These are phyloP conservation scores for Leccinum holopus DNA, from an alignment of 1,284 basidiomycete species.

Conservation along the genomic window DNA sequence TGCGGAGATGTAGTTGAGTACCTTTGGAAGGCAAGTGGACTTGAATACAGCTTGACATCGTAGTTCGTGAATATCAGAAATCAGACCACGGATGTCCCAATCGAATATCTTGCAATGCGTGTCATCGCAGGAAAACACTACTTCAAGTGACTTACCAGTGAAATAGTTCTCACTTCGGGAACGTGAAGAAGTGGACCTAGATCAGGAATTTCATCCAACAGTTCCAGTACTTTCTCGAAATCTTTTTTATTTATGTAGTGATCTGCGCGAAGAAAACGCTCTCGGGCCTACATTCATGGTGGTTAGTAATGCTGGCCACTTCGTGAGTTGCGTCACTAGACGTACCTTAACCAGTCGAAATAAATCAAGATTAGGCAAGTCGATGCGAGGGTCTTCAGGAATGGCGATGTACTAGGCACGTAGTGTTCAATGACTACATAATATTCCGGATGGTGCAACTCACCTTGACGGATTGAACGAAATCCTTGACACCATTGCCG, in stretches of 20 bases:
- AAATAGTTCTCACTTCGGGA: conserved; percentile 1
- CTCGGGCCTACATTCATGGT: background rate
- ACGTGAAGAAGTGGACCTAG: conserved; percentile 9
- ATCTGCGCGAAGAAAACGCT: background rate
- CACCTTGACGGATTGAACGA: conserved; percentile 10
- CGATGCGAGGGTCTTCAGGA: background rate
- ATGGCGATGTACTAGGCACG: conserved; percentile 1
- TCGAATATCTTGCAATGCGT: conserved; percentile 10
- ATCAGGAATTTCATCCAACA: conserved; percentile 1
- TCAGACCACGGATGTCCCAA: conserved; percentile 5
- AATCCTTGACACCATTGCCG: background rate
- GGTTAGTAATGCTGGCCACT: background rate
- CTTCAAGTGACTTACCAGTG: conserved; percentile 3
- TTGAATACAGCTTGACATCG: background rate
- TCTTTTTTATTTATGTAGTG: background rate
- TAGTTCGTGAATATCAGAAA: background rate
- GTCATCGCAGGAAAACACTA: background rate
- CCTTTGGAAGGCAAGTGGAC: background rate
- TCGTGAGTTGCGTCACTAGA: background rate
- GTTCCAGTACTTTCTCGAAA: background rate
- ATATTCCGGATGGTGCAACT: background rate
- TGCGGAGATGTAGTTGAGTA: background rate
- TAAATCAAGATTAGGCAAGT: background rate
- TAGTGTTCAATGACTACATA: background rate
- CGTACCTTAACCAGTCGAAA: conserved; percentile 4